Base-by-base conservation (phyloP, 306 rosid genomes). In the Cicer arietinum region DNA sequence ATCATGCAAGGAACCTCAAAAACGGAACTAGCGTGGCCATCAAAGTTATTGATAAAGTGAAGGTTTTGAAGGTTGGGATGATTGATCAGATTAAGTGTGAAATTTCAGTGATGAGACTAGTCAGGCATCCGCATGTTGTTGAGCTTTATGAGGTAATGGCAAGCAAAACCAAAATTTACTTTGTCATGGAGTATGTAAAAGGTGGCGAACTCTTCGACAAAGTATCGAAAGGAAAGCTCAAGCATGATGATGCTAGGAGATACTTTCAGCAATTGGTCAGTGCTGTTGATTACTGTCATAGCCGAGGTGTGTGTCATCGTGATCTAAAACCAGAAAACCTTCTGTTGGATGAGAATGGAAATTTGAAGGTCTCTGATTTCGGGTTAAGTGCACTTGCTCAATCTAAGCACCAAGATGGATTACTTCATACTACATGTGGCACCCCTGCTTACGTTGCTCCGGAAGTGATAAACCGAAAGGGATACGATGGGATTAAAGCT, bases 101-200 rank as follows among this genome's bases (percentile, higher is more conserved):
- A 74, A 91, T 94, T 58, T 91, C 96, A 8, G 94, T 90, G 48
- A 94, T 94, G 98, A 83, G 89, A 35, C 60, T 91, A 43, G 68
- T 91, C 73, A 84, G 87, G 77, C 98, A 94, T 81, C 98, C 97
- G 7, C 85, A 94, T 48, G 91, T 94, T 47, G 98, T 91, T 54
- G 96, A 91, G 87, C 97, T 94, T 65, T 88, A 85, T 43, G 98
- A 91, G 86, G 98, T 94, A 22, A 89, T 94, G 97, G 98, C 98
- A 37, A 94, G 80, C 89, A 94, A 91, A 79, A 77, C 89, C 65
- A 94, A 94, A 77, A 94, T 94, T 42, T 94, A 89, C 85, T 85
- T 94, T 85, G 95, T 89, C 22, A 91, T 94, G 90, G 98, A 94
- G 79, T 84, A 87, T 74, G 95, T 82, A 4, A 90, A 87, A 80